Base-by-base conservation (phyloP, 2,329 filamentous ascomycete genomes). In the Capronia coronata region DNA sequence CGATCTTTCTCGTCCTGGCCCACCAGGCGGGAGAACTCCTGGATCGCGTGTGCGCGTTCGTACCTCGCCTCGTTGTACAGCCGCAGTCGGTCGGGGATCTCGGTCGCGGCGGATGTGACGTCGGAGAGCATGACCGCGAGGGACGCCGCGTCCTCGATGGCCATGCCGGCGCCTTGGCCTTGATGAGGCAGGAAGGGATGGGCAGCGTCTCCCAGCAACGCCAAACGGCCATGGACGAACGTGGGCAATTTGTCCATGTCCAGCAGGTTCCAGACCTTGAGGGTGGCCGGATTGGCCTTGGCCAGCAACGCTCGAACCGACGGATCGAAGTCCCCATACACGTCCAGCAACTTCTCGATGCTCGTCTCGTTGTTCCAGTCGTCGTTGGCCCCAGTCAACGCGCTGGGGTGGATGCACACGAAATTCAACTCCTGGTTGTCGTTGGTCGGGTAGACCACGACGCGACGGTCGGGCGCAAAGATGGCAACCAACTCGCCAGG, bases 141-240 rank as follows among this genome's bases (percentile, higher is more conserved):
- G 0, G 80, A 74, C 0, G 75, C 77, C 0, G 76, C 82, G 54
- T 87, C 83, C 61, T 87, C 83, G 37, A 86, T 84, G 0, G 83
- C 83, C 49, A 78, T 70, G 0, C 68, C 80, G 7, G 75, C 82
- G 1, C 81, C 82, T 61, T 83, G 79, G 0, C 75, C 80, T 64
- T 80, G 78, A 52, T 80, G 75, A 11, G 81, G 83, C 0, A 81
- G 67, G 59, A 86, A 84, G 0, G 83, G 81, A 61, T 87, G 83
- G 0, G 80, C 83, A 0, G 83, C 80, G 61, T 86, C 83, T 0
- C 83, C 83, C 0, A 86, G 63, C 0, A 85, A 63, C 1, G 73
- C 79, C 14, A 84, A 61, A 3, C 69, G 72, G 0, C 65, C 75
- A 1, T 75, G 71, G 0, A 70, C 47, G 75, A 78, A 86, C 5